Evolutionary conservation across 1,284 basidiomycete genomes (phyloP), one percentile per base, ranked within the genome.

Genomic region (Rhodotorula mucilaginosa): DNA sequence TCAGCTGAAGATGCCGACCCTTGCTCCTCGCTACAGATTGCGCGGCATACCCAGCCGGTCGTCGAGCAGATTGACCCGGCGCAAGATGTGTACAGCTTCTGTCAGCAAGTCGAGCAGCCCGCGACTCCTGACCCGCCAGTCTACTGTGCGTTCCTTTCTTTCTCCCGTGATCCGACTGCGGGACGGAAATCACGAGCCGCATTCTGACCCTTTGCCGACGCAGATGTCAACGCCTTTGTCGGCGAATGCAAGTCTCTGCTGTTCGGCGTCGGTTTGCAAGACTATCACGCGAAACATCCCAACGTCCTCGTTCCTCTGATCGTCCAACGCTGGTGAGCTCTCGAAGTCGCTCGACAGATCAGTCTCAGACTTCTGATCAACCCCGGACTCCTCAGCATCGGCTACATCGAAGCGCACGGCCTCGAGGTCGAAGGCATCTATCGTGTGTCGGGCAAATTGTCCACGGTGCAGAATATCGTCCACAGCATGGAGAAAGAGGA

Each of bases 401-500:
- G 66, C 16, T 59, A 70, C 44, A 63, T 79, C 59, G 78, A 79
- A 26, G 47, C 59, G n/a, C 47, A 69, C 72, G 92, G 92, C 0
- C 81, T 95, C 46, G 88, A 91, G 58, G 84, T 85, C 2, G 94
- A 97, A 81, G 94, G 94, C 7, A 90, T 93, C 61, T 93, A 92
- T 78, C 85, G 92, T 69, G 90, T 73, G 7, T 66, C 73, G 1
- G 74, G 70, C 39, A 69, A 67, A 21, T 63, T 65, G 10, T 62
- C 65, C 15, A 70, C 70, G 34, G 59, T 74, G 23, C 68, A 73
- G 47, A 78, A 94, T 88, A 83, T 97, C 72, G 89, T 93, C 78
- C 91, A 92, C 77, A 89, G 89, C 76, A 89, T 97, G 70, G 96
- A 99, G 81, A 88, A 88, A 76, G 90, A 97, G 80, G 97, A 98